A percentile compares a stretch with the other conserved stretches of the same genome.
Evolutionary conservation across 2,329 filamentous ascomycete genomes (phyloP).

Genomic region (Pseudohalonectria lignicola): DNA sequence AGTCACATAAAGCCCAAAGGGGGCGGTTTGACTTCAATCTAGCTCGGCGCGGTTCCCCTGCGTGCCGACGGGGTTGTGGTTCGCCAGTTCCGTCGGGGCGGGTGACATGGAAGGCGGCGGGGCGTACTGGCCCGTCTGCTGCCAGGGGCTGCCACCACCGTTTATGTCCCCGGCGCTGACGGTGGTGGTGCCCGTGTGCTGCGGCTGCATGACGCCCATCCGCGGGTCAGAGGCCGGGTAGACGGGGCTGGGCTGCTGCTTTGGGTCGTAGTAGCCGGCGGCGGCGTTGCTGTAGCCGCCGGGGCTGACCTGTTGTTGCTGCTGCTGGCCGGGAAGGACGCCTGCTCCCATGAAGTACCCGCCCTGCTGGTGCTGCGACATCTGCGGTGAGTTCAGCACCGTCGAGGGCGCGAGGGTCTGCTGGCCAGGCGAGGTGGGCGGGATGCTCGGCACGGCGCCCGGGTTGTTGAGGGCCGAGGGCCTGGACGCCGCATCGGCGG

Average conservation of each 20-base stretch:
- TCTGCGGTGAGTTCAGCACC: neutral
- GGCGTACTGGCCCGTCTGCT: neutral
- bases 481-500: neutral
- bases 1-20: too few species aligned
- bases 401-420: neutral
- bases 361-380: neutral
- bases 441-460: neutral
- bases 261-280: slow-evolving; percentile 9
- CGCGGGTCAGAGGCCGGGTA: slow-evolving; percentile 14
- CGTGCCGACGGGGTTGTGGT: neutral
- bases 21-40: too few species aligned
- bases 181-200: neutral
- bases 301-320: neutral
- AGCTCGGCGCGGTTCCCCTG: neutral
- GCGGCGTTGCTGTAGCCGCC: neutral
- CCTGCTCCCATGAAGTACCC: neutral
- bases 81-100: neutral
- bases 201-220: neutral
- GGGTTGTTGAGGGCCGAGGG: neutral
- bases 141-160: neutral
- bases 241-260: slow-evolving; percentile 18
- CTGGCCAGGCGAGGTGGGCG: neutral
- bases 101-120: neutral
- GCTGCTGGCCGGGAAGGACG: neutral
- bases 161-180: neutral